Percentiles rank a stretch among this genome's conserved stretches.
Evolutionary conservation across 192 early-diverging fungal genomes (phyloP).

Genomic region (Haplosporangium gracile): DNA sequence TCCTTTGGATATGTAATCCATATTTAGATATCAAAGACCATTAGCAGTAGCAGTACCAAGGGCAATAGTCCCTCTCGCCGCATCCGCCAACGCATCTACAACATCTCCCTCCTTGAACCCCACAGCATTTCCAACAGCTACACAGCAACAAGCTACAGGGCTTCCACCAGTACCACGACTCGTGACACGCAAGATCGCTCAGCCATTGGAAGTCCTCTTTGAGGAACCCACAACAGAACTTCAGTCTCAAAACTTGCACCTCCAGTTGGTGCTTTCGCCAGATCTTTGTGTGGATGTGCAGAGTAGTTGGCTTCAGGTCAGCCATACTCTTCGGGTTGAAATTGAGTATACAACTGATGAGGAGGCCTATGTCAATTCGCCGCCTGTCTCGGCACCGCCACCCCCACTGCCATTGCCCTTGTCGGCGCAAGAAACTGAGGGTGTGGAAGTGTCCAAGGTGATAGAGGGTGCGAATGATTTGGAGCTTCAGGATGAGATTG

Average conservation of each 20-base stretch:
- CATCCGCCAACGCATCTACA: not conserved
- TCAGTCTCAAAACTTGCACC: conserved; percentile 20
- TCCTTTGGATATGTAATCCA: not conserved
- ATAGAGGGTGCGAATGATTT: not conserved
- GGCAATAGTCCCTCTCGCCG: conserved; percentile 24
- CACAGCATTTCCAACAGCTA: not conserved
- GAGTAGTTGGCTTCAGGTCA: conserved; percentile 43
- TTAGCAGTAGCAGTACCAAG: conserved; percentile 20
- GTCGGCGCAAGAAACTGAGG: not conserved
- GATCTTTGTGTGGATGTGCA: conserved; percentile 53
- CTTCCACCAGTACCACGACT: conserved; percentile 45
- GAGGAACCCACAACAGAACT: conserved; percentile 42
- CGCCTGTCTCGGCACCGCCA: conserved; percentile 19
- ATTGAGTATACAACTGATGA: conserved; percentile 51
- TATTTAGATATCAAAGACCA: conserved; percentile 34
- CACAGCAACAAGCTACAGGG: conserved; percentile 6
- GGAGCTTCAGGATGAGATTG: not conserved
- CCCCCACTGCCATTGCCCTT: not conserved
- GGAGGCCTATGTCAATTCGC: conserved; percentile 25
- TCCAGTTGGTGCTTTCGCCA: conserved; percentile 46
- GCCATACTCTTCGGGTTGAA: conserved; percentile 41
- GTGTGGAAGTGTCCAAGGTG: not conserved
- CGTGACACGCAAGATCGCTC: conserved; percentile 32
- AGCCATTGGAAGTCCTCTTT: conserved; percentile 41
- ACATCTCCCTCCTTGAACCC: conserved; percentile 4